phyloP scores from a whole-genome alignment of 2,329 filamentous ascomycete genomes.

The Plenodomus lindquistii region DNA sequence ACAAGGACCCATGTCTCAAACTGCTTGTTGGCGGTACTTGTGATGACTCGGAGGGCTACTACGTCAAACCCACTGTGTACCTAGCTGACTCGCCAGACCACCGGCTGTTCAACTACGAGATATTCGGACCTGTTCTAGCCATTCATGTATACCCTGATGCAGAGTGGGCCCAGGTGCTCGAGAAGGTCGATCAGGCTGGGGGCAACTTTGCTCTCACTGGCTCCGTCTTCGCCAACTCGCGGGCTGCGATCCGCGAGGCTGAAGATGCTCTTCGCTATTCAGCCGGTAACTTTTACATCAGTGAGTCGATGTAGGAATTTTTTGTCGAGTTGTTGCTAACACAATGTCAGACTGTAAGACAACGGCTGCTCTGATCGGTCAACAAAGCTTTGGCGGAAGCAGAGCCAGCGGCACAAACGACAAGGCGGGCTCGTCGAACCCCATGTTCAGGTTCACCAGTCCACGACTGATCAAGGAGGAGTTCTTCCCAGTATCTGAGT shows the following conservation, averaged over 20 bases:
- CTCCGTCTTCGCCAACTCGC: conserved; percentile 71
- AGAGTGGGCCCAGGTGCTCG: conserved; percentile 57
- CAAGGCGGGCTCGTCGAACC: conserved; percentile 57
- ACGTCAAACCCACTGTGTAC: conserved; percentile 80
- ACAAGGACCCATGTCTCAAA: conserved; percentile 70
- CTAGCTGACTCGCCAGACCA: conserved; percentile 71
- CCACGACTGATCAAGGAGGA: conserved; percentile 59
- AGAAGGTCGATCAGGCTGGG: conserved; percentile 61
- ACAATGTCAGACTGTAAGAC: conserved; percentile 29
- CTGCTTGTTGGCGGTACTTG: conserved; percentile 75
- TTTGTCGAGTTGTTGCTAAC: conserved; percentile 5
- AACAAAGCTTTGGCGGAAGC: conserved; percentile 56
- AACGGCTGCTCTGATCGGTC: conserved; percentile 47
- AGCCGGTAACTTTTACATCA: conserved; percentile 82
- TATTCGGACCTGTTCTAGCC: conserved; percentile 77
- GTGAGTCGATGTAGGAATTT: conserved; percentile 28
- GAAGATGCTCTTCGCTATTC: conserved; percentile 72
- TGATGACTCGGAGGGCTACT: conserved; percentile 77
- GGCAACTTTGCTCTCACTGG: conserved; percentile 76
- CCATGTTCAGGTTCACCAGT: conserved; percentile 57
- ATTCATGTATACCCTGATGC: conserved; percentile 78
- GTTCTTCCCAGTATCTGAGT: conserved; percentile 50
- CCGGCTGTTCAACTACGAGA: conserved; percentile 72
- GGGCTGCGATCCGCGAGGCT: conserved; percentile 65
- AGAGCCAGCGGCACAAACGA: conserved; percentile 59